phyloP scores from a whole-genome alignment of 345 rosid species.

The Ceriops tagal region DNA sequence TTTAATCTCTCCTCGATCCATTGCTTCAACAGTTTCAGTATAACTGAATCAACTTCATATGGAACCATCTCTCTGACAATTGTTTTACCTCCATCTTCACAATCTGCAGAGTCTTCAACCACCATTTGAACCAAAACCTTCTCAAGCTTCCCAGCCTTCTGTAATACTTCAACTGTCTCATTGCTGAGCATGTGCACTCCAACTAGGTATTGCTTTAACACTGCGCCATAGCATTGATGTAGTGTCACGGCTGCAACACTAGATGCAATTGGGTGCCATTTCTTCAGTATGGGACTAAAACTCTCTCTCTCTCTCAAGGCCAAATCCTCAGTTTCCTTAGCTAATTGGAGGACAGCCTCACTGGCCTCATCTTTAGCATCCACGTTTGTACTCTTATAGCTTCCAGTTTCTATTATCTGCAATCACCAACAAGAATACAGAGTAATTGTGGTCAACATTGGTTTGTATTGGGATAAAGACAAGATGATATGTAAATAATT shows the following conservation, averaged over 20 bases:
- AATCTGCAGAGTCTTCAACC: conserved; percentile 75
- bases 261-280: conserved; percentile 62
- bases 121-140: conserved; percentile 81
- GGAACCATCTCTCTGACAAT: conserved; percentile 83
- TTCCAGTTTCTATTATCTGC: conserved; percentile 57
- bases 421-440: neutral
- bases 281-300: conserved; percentile 74
- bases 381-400: conserved; percentile 28
- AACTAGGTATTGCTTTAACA: conserved; percentile 65
- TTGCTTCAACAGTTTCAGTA: conserved; percentile 45
- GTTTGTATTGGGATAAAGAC: neutral
- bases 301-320: conserved; percentile 68
- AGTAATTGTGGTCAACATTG: too few relatives aligned
- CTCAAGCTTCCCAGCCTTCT: conserved; percentile 77
- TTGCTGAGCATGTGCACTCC: conserved; percentile 39
- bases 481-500: neutral
- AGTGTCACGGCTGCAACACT: conserved; percentile 65
- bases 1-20: conserved; percentile 66
- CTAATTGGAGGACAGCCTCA: conserved; percentile 56
- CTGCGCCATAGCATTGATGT: conserved; percentile 69
- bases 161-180: conserved; percentile 63
- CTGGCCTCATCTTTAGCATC: conserved; percentile 51
- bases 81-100: conserved; percentile 80
- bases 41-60: conserved; percentile 70
- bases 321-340: conserved; percentile 71